Percentiles rank a stretch among this genome's conserved stretches.
Evolutionary conservation across 2,329 filamentous ascomycete genomes (phyloP).

Genomic region (Lithohypha guttulata): DNA sequence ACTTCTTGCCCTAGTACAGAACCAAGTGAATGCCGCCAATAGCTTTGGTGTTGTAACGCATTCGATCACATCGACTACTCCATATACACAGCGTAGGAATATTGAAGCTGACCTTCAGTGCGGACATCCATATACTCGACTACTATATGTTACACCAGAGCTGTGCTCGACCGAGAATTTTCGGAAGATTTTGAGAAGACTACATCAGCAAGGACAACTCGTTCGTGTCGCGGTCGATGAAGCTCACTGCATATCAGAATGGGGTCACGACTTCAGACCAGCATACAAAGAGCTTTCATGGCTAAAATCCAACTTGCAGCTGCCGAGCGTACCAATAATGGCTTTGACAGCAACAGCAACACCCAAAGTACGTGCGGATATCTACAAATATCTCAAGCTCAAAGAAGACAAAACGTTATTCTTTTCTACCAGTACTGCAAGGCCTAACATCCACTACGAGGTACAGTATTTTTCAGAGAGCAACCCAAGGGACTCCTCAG

Average conservation of each 20-base stretch:
- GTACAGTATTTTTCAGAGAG: constrained; percentile 50
- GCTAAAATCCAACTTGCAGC: constrained; percentile 59
- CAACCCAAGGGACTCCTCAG: constrained; percentile 47
- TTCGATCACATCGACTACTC: constrained; percentile 76
- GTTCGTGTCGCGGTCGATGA: constrained; percentile 83
- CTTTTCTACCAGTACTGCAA: constrained; percentile 74
- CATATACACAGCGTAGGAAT: constrained; percentile 49
- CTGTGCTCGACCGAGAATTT: constrained; percentile 70
- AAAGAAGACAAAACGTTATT: constrained; percentile 43
- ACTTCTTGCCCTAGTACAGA: constrained; percentile 84
- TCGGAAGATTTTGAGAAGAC: constrained; percentile 58
- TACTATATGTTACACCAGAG: constrained; percentile 91
- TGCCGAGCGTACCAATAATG: constrained; percentile 79
- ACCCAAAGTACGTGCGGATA: constrained; percentile 65
- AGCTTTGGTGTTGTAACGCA: constrained; percentile 67
- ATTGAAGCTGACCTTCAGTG: constrained; percentile 76
- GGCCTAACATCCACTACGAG: constrained; percentile 83
- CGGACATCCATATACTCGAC: constrained; percentile 69
- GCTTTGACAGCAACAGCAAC: constrained; percentile 91
- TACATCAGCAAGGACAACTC: constrained; percentile 74
- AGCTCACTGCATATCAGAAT: constrained; percentile 94
- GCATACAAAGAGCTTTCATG: constrained; percentile 80
- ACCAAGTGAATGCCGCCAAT: constrained; percentile 75
- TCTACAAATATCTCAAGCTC: constrained; percentile 64
- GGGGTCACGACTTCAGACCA: constrained; percentile 94